Conservation (phyloP, 2,329 filamentous ascomycete genomes). For the Colletotrichum liaoningense region DNA sequence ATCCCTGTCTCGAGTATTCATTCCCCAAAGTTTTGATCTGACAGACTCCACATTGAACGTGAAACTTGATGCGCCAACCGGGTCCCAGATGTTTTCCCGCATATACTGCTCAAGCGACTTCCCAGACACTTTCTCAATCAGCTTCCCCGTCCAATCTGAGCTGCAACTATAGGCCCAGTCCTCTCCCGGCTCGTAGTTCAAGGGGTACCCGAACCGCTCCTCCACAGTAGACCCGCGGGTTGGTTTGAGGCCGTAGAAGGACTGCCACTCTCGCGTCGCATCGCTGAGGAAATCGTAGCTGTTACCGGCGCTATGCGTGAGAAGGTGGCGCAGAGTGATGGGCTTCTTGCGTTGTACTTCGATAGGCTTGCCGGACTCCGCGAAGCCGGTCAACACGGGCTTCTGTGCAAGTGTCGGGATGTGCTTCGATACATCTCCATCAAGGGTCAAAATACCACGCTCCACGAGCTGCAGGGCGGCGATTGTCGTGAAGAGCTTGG, state of each 20-base stretch:
- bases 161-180: slow-evolving; percentile 62
- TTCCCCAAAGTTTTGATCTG: slow-evolving; percentile 16
- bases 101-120: slow-evolving; percentile 55
- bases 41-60: slow-evolving; percentile 22
- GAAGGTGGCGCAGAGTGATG: slow-evolving; percentile 63
- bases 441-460: slow-evolving; percentile 57
- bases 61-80: slow-evolving; percentile 26
- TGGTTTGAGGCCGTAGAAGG: slow-evolving; percentile 38
- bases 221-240: slow-evolving; percentile 50
- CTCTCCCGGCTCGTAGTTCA: slow-evolving; percentile 62
- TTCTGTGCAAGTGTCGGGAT: slow-evolving; percentile 61
- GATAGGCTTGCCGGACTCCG: slow-evolving; percentile 50
- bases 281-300: slow-evolving; percentile 56
- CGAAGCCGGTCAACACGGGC: slow-evolving; percentile 59
- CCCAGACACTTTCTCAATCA: slow-evolving; percentile 60
- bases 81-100: slow-evolving; percentile 53
- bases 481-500: slow-evolving; percentile 62
- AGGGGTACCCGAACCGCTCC: slow-evolving; percentile 55
- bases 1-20: slow-evolving; percentile 34
- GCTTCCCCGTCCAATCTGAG: slow-evolving; percentile 64
- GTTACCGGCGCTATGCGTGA: slow-evolving; percentile 63
- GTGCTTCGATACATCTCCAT: slow-evolving; percentile 55
- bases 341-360: slow-evolving; percentile 46
- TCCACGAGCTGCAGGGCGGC: slow-evolving; percentile 67
- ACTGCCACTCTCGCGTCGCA: slow-evolving; percentile 42